Conservation (phyloP, 2,329 filamentous ascomycete genomes). For the Botrytis cinerea region DNA sequence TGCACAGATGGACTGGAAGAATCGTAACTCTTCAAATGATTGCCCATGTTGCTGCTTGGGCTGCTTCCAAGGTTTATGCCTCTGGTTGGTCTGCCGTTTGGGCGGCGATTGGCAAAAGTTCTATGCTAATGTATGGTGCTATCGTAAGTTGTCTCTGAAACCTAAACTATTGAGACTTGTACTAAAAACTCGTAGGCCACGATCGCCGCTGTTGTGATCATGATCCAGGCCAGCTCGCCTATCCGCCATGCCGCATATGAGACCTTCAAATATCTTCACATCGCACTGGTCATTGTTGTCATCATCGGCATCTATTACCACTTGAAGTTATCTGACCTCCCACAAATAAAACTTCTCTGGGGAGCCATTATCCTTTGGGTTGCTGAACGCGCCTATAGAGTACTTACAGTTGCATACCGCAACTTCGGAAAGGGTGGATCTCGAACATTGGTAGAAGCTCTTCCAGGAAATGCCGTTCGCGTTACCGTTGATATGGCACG, state of each 20-base stretch:
- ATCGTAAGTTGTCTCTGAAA: conserved; percentile 51
- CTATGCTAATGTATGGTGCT: conserved; percentile 59
- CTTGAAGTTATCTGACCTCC: conserved; percentile 54
- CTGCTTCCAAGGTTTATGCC: conserved; percentile 46
- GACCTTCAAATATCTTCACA: conserved; percentile 73
- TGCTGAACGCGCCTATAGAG: conserved; percentile 61
- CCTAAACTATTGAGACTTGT: no score
- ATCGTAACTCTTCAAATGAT: conserved; percentile 72
- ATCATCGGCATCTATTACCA: conserved; percentile 70
- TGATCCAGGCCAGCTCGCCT: conserved; percentile 69
- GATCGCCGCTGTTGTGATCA: conserved; percentile 61
- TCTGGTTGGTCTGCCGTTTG: conserved; percentile 53
- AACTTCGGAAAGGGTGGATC: conserved; percentile 69
- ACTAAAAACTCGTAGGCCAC: conserved; percentile 50
- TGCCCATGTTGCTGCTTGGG: conserved; percentile 64
- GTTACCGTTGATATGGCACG: conserved; percentile 73
- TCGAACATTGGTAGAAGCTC: conserved; percentile 69
- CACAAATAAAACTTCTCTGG: conserved; percentile 61
- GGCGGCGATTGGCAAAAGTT: conserved; percentile 43
- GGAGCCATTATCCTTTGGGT: conserved; percentile 67
- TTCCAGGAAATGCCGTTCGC: conserved; percentile 73
- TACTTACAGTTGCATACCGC: conserved; percentile 61
- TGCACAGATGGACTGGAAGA: conserved; percentile 79
- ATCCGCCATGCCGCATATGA: conserved; percentile 80
- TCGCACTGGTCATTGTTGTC: conserved; percentile 59